phyloP scores from a whole-genome alignment of 805 yeast species.

The Teunomyces aglyptinius region DNA sequence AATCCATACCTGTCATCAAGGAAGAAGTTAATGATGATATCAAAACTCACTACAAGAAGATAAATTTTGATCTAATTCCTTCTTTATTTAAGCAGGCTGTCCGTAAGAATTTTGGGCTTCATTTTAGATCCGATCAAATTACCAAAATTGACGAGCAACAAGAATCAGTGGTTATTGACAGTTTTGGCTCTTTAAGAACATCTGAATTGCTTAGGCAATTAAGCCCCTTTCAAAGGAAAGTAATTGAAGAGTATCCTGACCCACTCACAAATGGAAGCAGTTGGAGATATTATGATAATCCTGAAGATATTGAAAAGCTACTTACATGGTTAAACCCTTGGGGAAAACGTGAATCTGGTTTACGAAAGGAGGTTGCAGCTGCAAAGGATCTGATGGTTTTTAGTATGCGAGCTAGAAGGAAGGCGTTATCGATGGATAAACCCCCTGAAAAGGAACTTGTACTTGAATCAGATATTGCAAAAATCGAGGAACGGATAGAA shows the following conservation, averaged over 20 bases:
- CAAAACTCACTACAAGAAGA: background rate
- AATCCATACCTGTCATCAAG: conserved; percentile 11
- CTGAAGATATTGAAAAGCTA: conserved; percentile 55
- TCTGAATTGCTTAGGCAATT: conserved; percentile 13
- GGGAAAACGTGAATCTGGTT: conserved; percentile 69
- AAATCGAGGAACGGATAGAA: conserved; percentile 22
- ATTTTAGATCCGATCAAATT: conserved; percentile 23
- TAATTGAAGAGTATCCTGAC: conserved; percentile 64
- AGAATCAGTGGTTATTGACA: conserved; percentile 28
- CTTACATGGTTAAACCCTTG: conserved; percentile 68
- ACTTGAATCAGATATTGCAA: conserved; percentile 35
- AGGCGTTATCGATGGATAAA: conserved; percentile 47
- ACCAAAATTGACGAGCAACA: conserved; percentile 9
- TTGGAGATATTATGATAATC: conserved; percentile 72
- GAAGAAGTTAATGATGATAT: background rate
- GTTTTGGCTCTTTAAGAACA: conserved; percentile 28
- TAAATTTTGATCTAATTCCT: conserved; percentile 26
- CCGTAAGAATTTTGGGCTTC: conserved; percentile 26
- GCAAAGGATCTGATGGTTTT: conserved; percentile 52
- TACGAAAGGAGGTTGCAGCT: conserved; percentile 58
- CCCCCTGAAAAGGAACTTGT: conserved; percentile 41
- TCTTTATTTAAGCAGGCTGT: conserved; percentile 22
- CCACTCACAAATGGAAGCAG: conserved; percentile 49
- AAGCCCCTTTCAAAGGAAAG: conserved; percentile 52
- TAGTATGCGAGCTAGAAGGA: conserved; percentile 59